Evolutionary conservation across 1,139 yeast species (phyloP).

Genomic region (Zygoascus meyerae): DNA sequence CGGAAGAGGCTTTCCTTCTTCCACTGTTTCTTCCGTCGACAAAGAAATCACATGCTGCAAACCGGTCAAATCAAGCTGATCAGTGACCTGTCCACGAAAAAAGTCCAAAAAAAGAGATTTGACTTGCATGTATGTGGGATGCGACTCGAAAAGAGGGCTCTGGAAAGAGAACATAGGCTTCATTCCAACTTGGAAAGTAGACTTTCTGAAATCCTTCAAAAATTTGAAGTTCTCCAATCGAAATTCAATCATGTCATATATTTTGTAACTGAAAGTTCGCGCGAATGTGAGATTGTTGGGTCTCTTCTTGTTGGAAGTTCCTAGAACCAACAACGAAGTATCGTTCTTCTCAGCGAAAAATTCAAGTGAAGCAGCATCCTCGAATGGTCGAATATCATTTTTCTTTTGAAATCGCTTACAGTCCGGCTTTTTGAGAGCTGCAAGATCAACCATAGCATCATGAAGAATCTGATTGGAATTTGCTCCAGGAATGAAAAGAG

Average conservation of each 20-base stretch:
- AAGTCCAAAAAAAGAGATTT: constrained; percentile 88
- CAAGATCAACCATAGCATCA: constrained; percentile 83
- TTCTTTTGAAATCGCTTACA: constrained; percentile 81
- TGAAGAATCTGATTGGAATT: constrained; percentile 74
- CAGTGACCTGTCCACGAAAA: constrained; percentile 77
- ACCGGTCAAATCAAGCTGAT: constrained; percentile 89
- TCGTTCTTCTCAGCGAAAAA: constrained; percentile 95
- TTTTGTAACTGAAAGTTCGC: constrained; percentile 82
- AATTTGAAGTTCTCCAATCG: constrained; percentile 66
- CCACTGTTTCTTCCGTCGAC: constrained; percentile 59
- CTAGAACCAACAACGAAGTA: constrained; percentile 74
- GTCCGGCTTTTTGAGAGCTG: constrained; percentile 89
- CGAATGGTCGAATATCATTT: constrained; percentile 89
- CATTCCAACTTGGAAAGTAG: constrained; percentile 80
- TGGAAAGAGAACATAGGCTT: constrained; percentile 93
- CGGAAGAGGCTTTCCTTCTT: constrained; percentile 69
- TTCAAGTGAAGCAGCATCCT: constrained; percentile 80
- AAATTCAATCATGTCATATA: constrained; percentile 92
- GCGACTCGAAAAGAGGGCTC: constrained; percentile 85
- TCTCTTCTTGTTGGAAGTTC: constrained; percentile 82
- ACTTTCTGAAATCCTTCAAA: constrained; percentile 65
- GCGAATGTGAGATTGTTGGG: constrained; percentile 85
- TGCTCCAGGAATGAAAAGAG: constrained; percentile 86
- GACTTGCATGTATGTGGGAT: constrained; percentile 78
- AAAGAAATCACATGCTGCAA: constrained; percentile 83